A percentile compares a stretch with the other conserved stretches of the same genome.
These are phyloP conservation scores for Macrolepiota albuminosa DNA, from an alignment of 768 basidiomycete species.

Conservation along the genomic window DNA sequence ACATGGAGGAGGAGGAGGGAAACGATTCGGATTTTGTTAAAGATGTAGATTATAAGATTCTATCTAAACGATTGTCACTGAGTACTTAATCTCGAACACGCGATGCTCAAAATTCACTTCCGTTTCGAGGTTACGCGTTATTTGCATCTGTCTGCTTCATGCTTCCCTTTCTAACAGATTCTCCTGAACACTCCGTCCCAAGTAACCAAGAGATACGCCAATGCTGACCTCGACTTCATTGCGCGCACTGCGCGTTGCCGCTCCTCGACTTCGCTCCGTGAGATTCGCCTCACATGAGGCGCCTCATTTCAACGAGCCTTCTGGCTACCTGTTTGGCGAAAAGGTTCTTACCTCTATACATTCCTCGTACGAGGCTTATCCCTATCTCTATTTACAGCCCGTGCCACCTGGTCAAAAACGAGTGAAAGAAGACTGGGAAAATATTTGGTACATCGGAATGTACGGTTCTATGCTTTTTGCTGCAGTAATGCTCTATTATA, in stretches of 20 bases:
- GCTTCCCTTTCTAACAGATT: conserved; percentile 9
- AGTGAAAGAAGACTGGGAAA: conserved; percentile 89
- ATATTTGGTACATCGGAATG: conserved; percentile 87
- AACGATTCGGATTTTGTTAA: conserved; percentile 24
- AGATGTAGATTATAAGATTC: conserved; percentile 41
- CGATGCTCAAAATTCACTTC: background rate
- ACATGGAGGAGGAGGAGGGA: conserved; percentile 20
- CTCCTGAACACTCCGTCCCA: conserved; percentile 11
- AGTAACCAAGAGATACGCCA: conserved; percentile 4
- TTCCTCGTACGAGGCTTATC: background rate
- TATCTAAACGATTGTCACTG: conserved; percentile 28
- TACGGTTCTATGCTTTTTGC: conserved; percentile 81
- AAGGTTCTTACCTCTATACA: conserved; percentile 47
- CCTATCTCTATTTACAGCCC: conserved; percentile 43
- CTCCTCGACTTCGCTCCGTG: conserved; percentile 31
- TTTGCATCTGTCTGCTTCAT: conserved; percentile 15
- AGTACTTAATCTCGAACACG: background rate
- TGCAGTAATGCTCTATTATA: conserved; percentile 78
- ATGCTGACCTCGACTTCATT: conserved; percentile 47
- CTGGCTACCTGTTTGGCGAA: conserved; percentile 85
- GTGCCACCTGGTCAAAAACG: conserved; percentile 78
- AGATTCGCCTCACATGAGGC: conserved; percentile 72
- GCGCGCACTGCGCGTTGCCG: conserved; percentile 39
- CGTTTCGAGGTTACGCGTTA: background rate
- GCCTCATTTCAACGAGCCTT: conserved; percentile 85